phyloP scores from a whole-genome alignment of 768 basidiomycete genomes.

The Boletus huronensis region DNA sequence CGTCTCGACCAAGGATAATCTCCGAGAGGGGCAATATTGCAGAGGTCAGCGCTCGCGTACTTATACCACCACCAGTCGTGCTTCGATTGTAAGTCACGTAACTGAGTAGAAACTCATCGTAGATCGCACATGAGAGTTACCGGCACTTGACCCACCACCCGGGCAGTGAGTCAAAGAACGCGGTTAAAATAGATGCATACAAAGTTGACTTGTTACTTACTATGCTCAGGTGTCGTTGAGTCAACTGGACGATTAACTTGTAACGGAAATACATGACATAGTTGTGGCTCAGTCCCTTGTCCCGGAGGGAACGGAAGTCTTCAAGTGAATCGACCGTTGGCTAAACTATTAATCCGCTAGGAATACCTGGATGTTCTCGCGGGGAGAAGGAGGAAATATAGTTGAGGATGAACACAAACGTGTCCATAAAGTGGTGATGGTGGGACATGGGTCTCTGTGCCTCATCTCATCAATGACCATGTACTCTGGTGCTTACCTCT shows the following conservation, averaged over 20 bases:
- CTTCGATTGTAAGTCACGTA: neutral
- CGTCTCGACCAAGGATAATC: neutral
- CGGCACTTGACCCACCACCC: too few relatives aligned
- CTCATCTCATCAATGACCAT: neutral
- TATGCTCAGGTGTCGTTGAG: neutral
- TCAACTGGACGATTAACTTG: neutral
- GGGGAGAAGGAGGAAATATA: neutral
- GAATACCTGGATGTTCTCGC: neutral
- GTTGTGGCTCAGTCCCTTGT: neutral
- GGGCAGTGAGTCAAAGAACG: too few relatives aligned
- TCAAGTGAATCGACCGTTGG: neutral
- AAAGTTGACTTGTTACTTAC: neutral
- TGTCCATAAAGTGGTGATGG: neutral
- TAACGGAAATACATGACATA: neutral
- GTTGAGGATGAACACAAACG: neutral
- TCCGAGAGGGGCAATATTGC: neutral
- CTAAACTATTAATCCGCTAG: neutral
- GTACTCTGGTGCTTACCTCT: neutral
- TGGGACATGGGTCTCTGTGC: neutral
- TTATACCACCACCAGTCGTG: slow-evolving; percentile 1
- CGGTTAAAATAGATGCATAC: neutral
- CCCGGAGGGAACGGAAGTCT: neutral
- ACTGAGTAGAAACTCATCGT: neutral
- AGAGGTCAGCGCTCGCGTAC: neutral
- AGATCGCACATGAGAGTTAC: neutral